These are phyloP conservation scores for Backusella psychrophila DNA, from an alignment of 192 early-diverging fungal species.

Conservation along the genomic window DNA sequence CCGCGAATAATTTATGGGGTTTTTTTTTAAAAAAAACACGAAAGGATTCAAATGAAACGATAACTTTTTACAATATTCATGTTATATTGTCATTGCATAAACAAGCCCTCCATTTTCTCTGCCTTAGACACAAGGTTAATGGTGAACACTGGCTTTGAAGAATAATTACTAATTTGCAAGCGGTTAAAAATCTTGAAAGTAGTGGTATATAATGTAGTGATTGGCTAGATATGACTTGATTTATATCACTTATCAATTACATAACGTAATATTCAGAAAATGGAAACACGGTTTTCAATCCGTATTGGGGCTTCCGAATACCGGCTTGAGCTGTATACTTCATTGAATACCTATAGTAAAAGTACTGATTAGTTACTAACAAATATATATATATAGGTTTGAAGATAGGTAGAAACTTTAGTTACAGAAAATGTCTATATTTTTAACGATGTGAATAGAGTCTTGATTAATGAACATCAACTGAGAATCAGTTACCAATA, in stretches of 20 bases:
- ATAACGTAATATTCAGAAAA: background rate
- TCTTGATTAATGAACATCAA: too few relatives aligned
- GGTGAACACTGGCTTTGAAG: background rate
- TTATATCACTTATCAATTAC: background rate
- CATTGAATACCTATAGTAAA: background rate
- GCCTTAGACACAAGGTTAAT: background rate
- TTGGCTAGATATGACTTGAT: background rate
- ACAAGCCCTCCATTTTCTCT: background rate
- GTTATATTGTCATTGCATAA: too few relatives aligned
- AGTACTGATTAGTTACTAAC: too few relatives aligned
- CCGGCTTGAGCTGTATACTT: background rate
- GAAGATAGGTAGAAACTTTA: too few relatives aligned
- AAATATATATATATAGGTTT: too few relatives aligned
- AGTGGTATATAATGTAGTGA: background rate
- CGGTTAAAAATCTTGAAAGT: background rate
- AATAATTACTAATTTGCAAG: background rate
- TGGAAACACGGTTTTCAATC: background rate
- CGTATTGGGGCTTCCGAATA: background rate
- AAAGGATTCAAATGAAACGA: too few relatives aligned
- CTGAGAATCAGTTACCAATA: background rate
- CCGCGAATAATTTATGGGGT: background rate
- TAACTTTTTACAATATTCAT: too few relatives aligned
- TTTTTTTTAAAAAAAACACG: background rate
- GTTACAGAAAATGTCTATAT: too few relatives aligned
- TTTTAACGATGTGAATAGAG: too few relatives aligned